Evolutionary conservation across 495 filamentous ascomycete species (phyloP), one percentile per base, ranked within the genome.

Genomic region (Bryoglossum gracile): DNA sequence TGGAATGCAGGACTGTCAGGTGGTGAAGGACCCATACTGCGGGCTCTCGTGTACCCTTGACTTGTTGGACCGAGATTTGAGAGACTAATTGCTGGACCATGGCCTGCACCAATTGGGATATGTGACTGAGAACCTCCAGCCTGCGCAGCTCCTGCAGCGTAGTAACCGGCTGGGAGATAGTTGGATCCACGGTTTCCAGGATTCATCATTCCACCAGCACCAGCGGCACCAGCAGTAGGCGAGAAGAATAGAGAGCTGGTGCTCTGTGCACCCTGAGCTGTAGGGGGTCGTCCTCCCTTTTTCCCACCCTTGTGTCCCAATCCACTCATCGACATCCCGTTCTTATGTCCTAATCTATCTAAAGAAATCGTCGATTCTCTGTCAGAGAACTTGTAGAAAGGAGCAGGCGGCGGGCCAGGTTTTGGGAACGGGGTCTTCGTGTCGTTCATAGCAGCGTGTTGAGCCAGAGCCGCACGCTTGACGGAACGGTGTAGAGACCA

Each of bases 401-500:
- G 75, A 9, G 69, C 60, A 3, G 69, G 60, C n/a, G 72, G 77
- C 9, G 72, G 62, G 6, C 68, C 62, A 40, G 75, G 65, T 40
- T 73, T 62, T 37, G 71, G 62, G 56, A 76, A 78, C 8, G 66
- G 56, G 36, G 67, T 68, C 62, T 86, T 89, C 51, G 76, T 73
- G 57, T 87, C 86, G 33, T 77, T 74, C 17, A 70, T 56, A 17
- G 41, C 24, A 8, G 25, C 24, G 48, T 84, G 76, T 43, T 88
- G 83, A 48, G 77, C 75, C 50, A 84, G 63, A 8, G 89, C 85
- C 34, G 91, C 87, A 58, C 81, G 83, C 55, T 80, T 76, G 35
- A 97, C 89, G 46, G 84, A 90, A 34, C 90, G 87, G 64, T 95
- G 90, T 18, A 98, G 74, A 11, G 89, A 87, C 82, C 87, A 96